Conservation (phyloP, 495 filamentous ascomycete genomes). For the Penicillium goetzii region DNA sequence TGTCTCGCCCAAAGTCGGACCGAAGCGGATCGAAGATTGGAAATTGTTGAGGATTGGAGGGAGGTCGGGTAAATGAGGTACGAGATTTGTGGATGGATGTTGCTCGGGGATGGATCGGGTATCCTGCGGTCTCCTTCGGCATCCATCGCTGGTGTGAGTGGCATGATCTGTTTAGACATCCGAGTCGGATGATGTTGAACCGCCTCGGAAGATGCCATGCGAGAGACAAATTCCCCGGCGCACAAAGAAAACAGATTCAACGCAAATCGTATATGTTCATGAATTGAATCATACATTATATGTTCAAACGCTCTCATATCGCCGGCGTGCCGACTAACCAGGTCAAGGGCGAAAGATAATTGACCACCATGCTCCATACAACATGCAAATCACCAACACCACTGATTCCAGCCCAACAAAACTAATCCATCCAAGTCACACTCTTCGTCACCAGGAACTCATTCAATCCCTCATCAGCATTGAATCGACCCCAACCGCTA, state of each 20-base stretch:
- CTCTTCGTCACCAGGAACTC: conserved; percentile 86
- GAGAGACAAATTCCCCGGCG: not conserved
- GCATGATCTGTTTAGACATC: not conserved
- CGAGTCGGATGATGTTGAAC: not conserved
- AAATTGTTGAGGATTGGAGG: not conserved
- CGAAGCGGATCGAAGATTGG: not conserved
- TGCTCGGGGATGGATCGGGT: not conserved
- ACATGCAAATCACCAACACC: not conserved
- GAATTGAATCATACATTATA: not conserved
- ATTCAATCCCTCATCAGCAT: conserved; percentile 56
- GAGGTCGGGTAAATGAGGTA: not conserved
- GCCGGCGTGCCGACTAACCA: not conserved
- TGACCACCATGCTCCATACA: not conserved
- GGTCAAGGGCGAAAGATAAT: not conserved
- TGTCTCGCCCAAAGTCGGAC: conserved; percentile 14
- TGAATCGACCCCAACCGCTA: conserved; percentile 76
- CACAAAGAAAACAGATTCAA: not conserved
- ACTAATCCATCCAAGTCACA: conserved; percentile 66
- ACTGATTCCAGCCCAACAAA: not conserved
- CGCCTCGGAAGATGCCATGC: not conserved
- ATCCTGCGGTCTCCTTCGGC: not conserved
- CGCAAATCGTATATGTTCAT: not conserved
- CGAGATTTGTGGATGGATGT: not conserved
- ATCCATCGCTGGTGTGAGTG: not conserved
- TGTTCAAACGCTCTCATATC: not conserved